A percentile compares a stretch with the other conserved stretches of the same genome.
Conservation (phyloP, 129 eudicot species). For the Pseudognaphalium luteoalbum region DNA sequence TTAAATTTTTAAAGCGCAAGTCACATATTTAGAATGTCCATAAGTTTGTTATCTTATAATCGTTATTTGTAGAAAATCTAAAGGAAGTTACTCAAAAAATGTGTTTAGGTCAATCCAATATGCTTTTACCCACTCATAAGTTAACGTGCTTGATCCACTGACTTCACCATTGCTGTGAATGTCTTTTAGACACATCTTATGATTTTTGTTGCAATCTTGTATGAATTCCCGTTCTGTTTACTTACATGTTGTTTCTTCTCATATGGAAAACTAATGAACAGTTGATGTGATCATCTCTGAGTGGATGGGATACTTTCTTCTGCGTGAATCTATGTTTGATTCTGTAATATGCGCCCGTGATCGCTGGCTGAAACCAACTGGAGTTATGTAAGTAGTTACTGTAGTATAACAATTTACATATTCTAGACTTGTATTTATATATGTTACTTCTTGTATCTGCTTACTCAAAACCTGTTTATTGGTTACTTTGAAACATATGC, state of each 20-base stretch:
- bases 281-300: slow-evolving; percentile 98
- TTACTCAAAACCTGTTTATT: background rate
- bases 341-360: slow-evolving; percentile 96
- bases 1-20: background rate
- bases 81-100: background rate
- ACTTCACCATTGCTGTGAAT: background rate
- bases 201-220: background rate
- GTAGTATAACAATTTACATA: too few relatives aligned
- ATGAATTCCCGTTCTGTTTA: background rate
- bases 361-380: slow-evolving; percentile 92
- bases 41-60: background rate
- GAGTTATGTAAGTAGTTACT: slow-evolving; percentile 71
- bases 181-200: background rate
- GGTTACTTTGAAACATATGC: background rate
- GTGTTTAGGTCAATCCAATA: background rate
- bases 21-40: background rate
- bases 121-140: background rate
- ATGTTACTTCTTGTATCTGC: background rate
- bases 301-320: slow-evolving; percentile 99
- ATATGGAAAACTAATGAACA: slow-evolving; percentile 31
- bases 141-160: background rate
- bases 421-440: background rate
- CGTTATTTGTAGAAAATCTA: background rate
- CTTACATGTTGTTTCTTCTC: background rate
- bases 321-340: slow-evolving; percentile 99